A percentile compares a stretch with the other conserved stretches of the same genome.
Conservation (phyloP, 768 basidiomycete genomes). For the Pleurotus cornucopiae region DNA sequence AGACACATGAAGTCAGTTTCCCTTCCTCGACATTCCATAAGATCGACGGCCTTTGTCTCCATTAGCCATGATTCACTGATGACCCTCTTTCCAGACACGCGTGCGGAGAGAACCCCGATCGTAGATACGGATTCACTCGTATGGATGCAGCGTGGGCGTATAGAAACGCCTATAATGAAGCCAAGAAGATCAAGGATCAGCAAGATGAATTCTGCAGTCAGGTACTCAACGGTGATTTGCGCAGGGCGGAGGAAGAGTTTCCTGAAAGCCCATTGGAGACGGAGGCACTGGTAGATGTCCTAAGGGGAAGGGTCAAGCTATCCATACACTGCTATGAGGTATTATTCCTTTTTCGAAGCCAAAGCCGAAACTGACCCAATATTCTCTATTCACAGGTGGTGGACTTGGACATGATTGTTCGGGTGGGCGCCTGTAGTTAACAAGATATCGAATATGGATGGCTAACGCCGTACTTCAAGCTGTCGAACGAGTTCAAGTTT, state of each 20-base stretch:
- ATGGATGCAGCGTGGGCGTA: slow-evolving; percentile 69
- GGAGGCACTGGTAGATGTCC: slow-evolving; percentile 66
- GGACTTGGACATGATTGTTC: slow-evolving; percentile 63
- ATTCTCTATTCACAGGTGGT: slow-evolving; percentile 39
- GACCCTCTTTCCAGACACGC: slow-evolving; percentile 46
- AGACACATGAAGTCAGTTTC: slow-evolving; percentile 68
- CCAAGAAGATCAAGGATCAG: slow-evolving; percentile 55
- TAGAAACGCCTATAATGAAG: slow-evolving; percentile 68
- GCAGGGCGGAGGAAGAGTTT: slow-evolving; percentile 34
- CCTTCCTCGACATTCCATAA: too few species aligned
- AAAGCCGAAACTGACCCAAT: not conserved
- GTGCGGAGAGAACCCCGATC: slow-evolving; percentile 61
- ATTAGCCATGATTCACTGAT: not conserved
- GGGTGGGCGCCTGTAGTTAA: slow-evolving; percentile 35
- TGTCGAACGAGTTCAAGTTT: slow-evolving; percentile 82
- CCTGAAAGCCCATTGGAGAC: slow-evolving; percentile 62
- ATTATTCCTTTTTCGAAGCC: not conserved
- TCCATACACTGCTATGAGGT: slow-evolving; percentile 43
- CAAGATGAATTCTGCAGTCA: slow-evolving; percentile 67
- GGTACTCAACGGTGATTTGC: slow-evolving; percentile 39
- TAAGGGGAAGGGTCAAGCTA: slow-evolving; percentile 70
- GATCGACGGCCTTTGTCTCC: not conserved
- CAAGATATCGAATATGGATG: not conserved
- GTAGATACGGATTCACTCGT: slow-evolving; percentile 41
- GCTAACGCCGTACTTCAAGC: slow-evolving; percentile 23